Conservation (phyloP, 441 rosid species). For the Gossypium laxum region DNA sequence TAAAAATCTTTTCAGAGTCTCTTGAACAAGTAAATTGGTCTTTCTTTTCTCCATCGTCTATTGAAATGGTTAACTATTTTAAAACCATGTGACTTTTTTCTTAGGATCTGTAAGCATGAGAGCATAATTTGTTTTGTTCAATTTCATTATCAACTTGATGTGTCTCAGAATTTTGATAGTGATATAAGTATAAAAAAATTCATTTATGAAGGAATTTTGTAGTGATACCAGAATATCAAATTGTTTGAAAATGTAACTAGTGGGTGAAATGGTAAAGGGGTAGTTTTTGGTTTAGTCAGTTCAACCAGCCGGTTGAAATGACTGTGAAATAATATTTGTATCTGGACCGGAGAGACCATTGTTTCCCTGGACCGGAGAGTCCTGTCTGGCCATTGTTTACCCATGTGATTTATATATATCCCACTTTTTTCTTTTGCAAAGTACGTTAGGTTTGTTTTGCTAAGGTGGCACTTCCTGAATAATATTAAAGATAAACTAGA, state of each 20-base stretch:
- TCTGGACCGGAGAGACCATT: neutral
- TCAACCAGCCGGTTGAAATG: neutral
- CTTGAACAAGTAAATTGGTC: neutral
- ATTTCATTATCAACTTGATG: neutral
- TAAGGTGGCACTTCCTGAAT: neutral
- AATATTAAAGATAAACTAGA: neutral
- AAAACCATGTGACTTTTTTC: neutral
- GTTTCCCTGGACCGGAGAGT: neutral
- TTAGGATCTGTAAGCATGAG: neutral
- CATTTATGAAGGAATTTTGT: neutral
- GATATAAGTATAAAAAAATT: neutral
- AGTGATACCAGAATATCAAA: neutral
- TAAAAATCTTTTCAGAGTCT: neutral
- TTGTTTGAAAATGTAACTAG: neutral
- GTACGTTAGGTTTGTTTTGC: neutral
- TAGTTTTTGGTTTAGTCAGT: neutral
- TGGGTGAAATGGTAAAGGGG: neutral
- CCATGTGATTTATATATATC: neutral
- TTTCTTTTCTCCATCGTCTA: neutral
- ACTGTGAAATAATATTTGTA: neutral
- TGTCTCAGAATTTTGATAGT: neutral
- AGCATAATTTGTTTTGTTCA: neutral
- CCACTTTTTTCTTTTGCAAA: neutral
- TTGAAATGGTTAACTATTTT: neutral
- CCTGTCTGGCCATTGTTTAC: neutral